Percentiles rank a stretch among this genome's conserved stretches.
These are phyloP conservation scores for Aspergillus persii DNA, from an alignment of 2,329 filamentous ascomycete species.

Conservation along the genomic window DNA sequence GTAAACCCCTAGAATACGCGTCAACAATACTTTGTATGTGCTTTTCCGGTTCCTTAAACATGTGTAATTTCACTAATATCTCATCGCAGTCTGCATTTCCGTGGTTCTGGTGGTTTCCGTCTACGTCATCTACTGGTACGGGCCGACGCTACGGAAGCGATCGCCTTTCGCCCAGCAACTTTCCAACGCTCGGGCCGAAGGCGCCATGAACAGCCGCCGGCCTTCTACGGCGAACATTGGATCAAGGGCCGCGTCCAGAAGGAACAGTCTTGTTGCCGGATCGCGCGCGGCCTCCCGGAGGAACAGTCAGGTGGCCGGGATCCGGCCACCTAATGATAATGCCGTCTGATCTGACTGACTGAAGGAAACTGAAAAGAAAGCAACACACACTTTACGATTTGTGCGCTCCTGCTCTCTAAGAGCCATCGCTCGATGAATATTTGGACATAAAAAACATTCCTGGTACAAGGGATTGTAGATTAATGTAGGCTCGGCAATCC, in stretches of 20 bases:
- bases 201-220: not conserved
- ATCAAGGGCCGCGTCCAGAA: not conserved
- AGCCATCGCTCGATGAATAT: too few relatives aligned
- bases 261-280: not conserved
- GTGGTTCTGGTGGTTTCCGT: constrained; percentile 62
- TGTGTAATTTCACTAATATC: not conserved
- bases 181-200: constrained; percentile 27
- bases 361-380: too few relatives aligned
- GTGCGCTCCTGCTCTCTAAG: too few relatives aligned
- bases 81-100: constrained; percentile 51
- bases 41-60: not conserved
- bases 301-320: not conserved
- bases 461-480: too few relatives aligned
- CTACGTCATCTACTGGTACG: constrained; percentile 66
- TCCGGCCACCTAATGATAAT: too few relatives aligned
- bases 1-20: constrained; percentile 58
- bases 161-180: constrained; percentile 66
- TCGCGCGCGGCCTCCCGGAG: not conserved
- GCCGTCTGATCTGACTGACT: too few relatives aligned
- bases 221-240: not conserved
- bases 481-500: too few relatives aligned
- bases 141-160: constrained; percentile 57
- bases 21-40: constrained; percentile 59
- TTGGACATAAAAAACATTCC: too few relatives aligned
- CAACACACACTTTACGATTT: too few relatives aligned